Conservation (phyloP, 352 stramenopile genomes). For the Globisporangium alternatum region DNA sequence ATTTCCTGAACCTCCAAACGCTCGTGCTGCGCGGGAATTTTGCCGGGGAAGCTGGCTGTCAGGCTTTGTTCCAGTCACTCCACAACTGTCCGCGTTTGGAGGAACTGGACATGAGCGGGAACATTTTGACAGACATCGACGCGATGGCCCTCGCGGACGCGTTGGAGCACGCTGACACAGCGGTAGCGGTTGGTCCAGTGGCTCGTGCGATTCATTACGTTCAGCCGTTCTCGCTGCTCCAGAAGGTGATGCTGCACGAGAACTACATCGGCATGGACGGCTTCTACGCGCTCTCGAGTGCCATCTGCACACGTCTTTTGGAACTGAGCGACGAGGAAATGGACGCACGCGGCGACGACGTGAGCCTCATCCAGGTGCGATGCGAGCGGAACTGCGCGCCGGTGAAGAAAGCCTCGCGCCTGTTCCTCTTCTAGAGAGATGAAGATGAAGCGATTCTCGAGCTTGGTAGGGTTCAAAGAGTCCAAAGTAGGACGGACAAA, state of each 20-base stretch:
- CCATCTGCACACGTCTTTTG: conserved; percentile 20
- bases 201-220: no score
- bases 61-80: conserved; percentile 33
- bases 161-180: conserved; percentile 21
- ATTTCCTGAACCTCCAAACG: conserved; percentile 33
- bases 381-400: conserved; percentile 15
- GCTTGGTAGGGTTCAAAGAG: neutral
- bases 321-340: conserved; percentile 11
- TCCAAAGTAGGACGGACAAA: neutral
- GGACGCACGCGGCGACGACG: conserved; percentile 3
- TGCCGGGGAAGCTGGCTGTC: conserved; percentile 47
- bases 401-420: neutral
- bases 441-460: neutral
- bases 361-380: conserved; percentile 7
- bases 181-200: no score
- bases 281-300: conserved; percentile 55
- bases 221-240: conserved; percentile 22
- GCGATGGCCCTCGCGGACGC: conserved; percentile 38
- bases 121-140: conserved; percentile 64
- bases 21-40: conserved; percentile 63
- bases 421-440: conserved; percentile 12
- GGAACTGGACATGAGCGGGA: conserved; percentile 39
- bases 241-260: conserved; percentile 39
- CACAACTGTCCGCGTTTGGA: conserved; percentile 22
- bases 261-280: conserved; percentile 71